Conservation (phyloP, 2,329 filamentous ascomycete species). For the Teratosphaeria pseudoeucalypti region DNA sequence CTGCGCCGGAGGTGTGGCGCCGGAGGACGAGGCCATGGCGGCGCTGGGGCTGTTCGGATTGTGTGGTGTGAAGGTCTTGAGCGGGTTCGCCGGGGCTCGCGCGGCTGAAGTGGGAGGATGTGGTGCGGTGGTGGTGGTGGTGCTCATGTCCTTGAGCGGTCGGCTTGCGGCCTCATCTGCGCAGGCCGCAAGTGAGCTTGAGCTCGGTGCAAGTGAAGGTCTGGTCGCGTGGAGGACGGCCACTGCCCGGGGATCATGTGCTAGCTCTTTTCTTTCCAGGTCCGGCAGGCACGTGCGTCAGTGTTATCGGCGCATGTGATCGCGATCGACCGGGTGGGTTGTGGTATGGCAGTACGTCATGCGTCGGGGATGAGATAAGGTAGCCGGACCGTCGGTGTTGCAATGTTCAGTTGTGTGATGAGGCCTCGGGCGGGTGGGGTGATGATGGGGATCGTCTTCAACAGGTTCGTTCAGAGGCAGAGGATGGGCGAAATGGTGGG, state of each 20-base stretch:
- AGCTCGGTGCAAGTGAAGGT: neutral
- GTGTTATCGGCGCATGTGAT: neutral
- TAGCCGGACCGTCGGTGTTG: neutral
- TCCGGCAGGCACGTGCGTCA: neutral
- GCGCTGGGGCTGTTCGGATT: neutral
- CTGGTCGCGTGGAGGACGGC: neutral
- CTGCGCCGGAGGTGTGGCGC: conserved; percentile 3
- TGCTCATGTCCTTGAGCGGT: neutral
- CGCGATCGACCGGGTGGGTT: no score
- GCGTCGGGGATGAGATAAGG: neutral
- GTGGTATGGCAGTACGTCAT: neutral
- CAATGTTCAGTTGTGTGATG: neutral
- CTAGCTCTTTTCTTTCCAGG: neutral
- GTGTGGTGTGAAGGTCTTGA: neutral
- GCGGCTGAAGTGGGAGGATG: neutral
- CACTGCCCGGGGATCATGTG: neutral
- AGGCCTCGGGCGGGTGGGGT: neutral
- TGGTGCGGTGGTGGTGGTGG: neutral
- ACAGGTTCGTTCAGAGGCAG: neutral
- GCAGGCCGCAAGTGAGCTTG: neutral
- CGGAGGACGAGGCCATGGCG: neutral
- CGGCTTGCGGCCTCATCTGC: neutral
- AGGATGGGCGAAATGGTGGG: neutral
- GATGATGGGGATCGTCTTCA: neutral
- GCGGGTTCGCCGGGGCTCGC: neutral